Base-by-base conservation (phyloP, 225 moss, liverwort and hornwort genomes). In the Lunularia cruciata region DNA sequence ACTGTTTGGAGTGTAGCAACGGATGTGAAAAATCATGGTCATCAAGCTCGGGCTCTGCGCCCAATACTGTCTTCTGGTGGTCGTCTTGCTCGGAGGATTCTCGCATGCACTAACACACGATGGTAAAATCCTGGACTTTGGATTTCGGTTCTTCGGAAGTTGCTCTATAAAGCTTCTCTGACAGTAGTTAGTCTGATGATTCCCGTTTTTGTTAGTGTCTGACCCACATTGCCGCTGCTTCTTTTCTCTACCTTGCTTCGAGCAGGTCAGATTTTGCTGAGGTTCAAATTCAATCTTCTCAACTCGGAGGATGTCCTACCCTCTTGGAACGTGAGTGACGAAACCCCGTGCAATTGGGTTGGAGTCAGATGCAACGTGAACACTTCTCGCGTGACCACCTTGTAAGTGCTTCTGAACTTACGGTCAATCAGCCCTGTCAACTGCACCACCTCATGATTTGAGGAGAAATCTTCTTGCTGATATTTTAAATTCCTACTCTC, bases 281-380 rank as follows among this genome's bases (percentile, higher is more conserved):
- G 60, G 32, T 82, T 82, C 67, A 82, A 82, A 62, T 46, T 39
- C 39, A 75, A 71, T 58, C 60, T 82, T 19, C 66, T 74, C 15
- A 78, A 82, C 38, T 40, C 82, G 19, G 71, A 78, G 13, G 48
- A 57, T 30, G 68, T 82, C 13, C 82, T 82, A 14, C 77, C 31
- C 48, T 77, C 49, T 30, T 82, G 82, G 82, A 82, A 75, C 42
- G 73, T 20, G 33, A 77, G 47, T 16, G 69, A 72, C 54, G 40
- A 60, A 0, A 63, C 59, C 23, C 82, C 82, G 40, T 82, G 82
- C 43, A 23, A 47, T 0, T 82, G 82, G 82, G 57, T 60, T n/a
- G 82, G 82, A 33, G 77, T 82, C 22, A 38, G 48, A 67, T 82
- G 82, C 71, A 47, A 75, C 33, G 32, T 43, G 43, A 82, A 74